Evolutionary conservation across 768 basidiomycete genomes (phyloP).

Genomic region (Xanthoconium stramineum): DNA sequence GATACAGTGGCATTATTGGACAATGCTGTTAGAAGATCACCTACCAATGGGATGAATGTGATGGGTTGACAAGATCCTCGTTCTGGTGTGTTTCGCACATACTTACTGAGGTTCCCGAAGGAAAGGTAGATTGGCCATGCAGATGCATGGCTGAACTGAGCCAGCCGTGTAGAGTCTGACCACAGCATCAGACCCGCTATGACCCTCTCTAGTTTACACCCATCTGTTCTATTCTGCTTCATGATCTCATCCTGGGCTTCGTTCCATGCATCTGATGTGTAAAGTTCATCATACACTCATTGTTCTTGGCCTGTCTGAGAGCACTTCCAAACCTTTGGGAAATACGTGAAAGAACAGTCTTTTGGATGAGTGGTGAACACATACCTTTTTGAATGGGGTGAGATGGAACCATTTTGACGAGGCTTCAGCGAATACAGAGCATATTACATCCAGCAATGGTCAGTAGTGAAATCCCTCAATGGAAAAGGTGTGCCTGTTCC

Average conservation of each 20-base stretch:
- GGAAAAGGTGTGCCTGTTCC: constrained; percentile 16
- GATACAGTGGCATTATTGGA: neutral
- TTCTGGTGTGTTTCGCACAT: neutral
- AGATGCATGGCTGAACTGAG: neutral
- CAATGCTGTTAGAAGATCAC: neutral
- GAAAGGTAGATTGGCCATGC: neutral
- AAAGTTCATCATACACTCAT: neutral
- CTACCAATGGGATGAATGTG: neutral
- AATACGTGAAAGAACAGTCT: neutral
- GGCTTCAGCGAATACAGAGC: constrained; percentile 4
- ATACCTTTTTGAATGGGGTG: constrained; percentile 19
- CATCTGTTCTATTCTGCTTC: neutral
- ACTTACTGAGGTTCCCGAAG: neutral
- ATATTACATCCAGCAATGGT: constrained; percentile 15
- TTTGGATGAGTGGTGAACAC: neutral
- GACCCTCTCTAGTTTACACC: neutral
- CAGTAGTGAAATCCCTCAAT: constrained; percentile 28
- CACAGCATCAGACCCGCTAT: neutral
- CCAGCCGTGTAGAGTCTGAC: neutral
- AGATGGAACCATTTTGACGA: constrained; percentile 18
- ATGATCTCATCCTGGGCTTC: neutral
- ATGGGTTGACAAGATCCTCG: neutral
- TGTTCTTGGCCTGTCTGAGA: neutral
- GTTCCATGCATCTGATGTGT: neutral
- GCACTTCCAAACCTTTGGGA: neutral